Evolutionary conservation across 2,329 filamentous ascomycete species (phyloP), one percentile per base, ranked within the genome.

Genomic region (Rhexocercosporidium sp.): DNA sequence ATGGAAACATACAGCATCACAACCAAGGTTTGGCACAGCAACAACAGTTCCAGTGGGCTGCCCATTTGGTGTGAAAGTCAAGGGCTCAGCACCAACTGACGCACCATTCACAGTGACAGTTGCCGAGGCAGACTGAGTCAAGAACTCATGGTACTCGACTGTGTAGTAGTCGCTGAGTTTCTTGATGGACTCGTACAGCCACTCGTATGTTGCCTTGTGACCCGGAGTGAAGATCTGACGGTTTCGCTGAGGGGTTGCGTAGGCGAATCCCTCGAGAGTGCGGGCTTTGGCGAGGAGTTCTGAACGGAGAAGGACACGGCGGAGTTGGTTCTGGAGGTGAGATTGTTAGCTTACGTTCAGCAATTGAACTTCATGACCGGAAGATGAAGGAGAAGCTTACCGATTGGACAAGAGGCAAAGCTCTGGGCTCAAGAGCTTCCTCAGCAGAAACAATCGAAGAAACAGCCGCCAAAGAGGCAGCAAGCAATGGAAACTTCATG

Each of bases 141-240:
- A 62, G 20, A 71, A 59, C 64, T 71, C 67, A n/a, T 73, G 71
- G 74, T 69, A 72, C 3, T 54, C 59, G n/a, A 59, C 61, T n/a
- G 65, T 60, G 29, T 66, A 57, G 34, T 57, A 57, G 9, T 57
- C 54, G 54, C 54, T 51, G 29, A 65, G 65, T 8, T 51, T 60
- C 8, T 59, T 46, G 37, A 84, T 77, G 27, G 54, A 57, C 20
- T 57, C 54, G 20, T 57, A 57, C n/a, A 79, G 78, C 62, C 82
- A 84, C 74, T 82, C 80, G 60, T 83, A 78, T 6, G 82, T 84
- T 63, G 79, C 78, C 64, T 83, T 82, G 77, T 71, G 70, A 7
- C 68, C 70, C 11, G 47, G 63, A 14, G 66, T 66, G 25, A 69
- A 69, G 53, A 71, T 71, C 22, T 69, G 67, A n/a, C 70, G 59